These are phyloP conservation scores for Rauvolfia tetraphylla DNA, from an alignment of 257 asterid species.

Conservation along the genomic window DNA sequence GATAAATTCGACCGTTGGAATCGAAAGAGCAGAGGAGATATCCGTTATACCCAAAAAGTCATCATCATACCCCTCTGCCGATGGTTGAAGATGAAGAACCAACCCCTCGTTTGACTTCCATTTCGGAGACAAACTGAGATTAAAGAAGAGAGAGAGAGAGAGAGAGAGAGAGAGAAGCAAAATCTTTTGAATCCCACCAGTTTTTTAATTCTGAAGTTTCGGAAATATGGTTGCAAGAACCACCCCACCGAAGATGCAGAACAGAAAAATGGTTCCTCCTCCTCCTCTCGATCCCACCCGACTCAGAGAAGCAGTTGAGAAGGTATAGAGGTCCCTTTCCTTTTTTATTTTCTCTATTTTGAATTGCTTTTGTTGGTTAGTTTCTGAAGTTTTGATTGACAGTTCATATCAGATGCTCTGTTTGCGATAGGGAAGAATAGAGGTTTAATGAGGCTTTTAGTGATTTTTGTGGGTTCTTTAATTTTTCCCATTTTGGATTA, in stretches of 20 bases:
- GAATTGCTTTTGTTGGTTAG: background rate
- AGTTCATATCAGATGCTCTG: too few relatives aligned
- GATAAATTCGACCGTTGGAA: slow-evolving; percentile 28
- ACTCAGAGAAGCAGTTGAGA: slow-evolving; percentile 63
- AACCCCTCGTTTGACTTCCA: slow-evolving; percentile 20
- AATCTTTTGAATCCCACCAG: slow-evolving; percentile 10
- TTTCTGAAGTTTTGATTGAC: background rate
- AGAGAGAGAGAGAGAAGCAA: slow-evolving; percentile 14
- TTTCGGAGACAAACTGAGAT: slow-evolving; percentile 16
- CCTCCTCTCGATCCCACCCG: slow-evolving; percentile 51
- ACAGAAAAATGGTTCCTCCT: slow-evolving; percentile 28
- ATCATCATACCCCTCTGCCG: background rate
- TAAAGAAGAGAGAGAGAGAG: slow-evolving; percentile 17
- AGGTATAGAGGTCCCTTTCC: slow-evolving; percentile 34
- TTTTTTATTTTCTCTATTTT: background rate
- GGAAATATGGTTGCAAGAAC: slow-evolving; percentile 79
- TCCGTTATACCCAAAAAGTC: slow-evolving; percentile 21
- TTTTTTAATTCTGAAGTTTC: background rate
- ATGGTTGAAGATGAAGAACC: slow-evolving; percentile 1
- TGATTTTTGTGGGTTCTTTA: background rate
- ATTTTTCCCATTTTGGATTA: slow-evolving; percentile 8
- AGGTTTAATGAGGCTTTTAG: background rate
- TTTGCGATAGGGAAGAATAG: too few relatives aligned
- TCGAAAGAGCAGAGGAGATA: background rate
- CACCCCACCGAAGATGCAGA: slow-evolving; percentile 59